Evolutionary conservation across 2,329 filamentous ascomycete species (phyloP), one percentile per base, ranked within the genome.

Genomic region (Nemania diffusa): DNA sequence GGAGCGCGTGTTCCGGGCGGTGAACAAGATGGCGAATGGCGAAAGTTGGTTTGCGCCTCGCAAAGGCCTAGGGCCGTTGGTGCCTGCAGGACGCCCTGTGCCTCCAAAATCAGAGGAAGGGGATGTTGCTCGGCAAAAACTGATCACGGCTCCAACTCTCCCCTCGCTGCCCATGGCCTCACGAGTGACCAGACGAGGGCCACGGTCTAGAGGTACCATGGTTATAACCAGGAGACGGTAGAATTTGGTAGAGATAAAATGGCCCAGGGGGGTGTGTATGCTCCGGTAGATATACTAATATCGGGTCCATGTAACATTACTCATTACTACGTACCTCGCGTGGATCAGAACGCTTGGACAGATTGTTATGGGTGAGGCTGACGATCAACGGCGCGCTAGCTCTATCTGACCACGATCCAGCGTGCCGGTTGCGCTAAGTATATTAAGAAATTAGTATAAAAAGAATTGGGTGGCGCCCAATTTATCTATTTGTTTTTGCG

Each of bases 1-100:
- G 15, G 63, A 66, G 50, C 59, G 69, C 3, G 63, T 70, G 3
- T 67, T 70, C 9, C 59, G 60, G 8, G 66, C 63, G 13, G 60
- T 71, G 26, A 53, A 60, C 34, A 71, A 57, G 50, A 55, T 65
- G 37, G 67, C 66, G n/a, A 63, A 37, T 0, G 61, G 61, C 1
- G 64, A 57, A 3, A 60, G 69, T 32, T 69, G 63, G 64, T 62
- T 69, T 44, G 44, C 65, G 1, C 58, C 62, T 32, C 51, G 37
- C 9, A 62, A 52, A 50, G 29, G 7, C 24, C 37, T 52, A 4
- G 27, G 24, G 3, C 50, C 40, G 29, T 27, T 48, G 0, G 26
- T 52, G 9, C 17, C 26, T 17, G 44, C 27, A 3, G 15, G 2
- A 15, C 26, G 34, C 17, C 62, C 62, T 5, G n/a, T 32, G 6